These are phyloP conservation scores for Pythium brachiatum DNA, from an alignment of 352 stramenopile genomes.

Conservation along the genomic window DNA sequence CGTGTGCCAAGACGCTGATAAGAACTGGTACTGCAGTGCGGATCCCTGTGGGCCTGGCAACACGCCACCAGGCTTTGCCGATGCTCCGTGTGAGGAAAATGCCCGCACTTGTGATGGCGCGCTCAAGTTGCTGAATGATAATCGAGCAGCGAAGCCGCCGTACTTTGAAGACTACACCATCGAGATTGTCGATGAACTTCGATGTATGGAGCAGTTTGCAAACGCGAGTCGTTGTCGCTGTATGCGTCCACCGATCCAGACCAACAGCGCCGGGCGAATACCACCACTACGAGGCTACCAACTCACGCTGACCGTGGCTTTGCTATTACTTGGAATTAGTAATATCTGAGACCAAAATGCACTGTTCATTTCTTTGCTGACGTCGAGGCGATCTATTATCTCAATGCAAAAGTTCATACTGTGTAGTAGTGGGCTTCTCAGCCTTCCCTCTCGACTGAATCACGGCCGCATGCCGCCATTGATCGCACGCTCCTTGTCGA, in stretches of 20 bases:
- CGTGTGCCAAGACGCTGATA: slow-evolving; percentile 41
- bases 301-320: neutral
- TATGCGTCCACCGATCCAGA: slow-evolving; percentile 32
- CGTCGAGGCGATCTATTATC: too few species aligned
- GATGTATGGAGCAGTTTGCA: slow-evolving; percentile 34
- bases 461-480: slow-evolving; percentile 23
- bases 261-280: neutral
- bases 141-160: slow-evolving; percentile 68
- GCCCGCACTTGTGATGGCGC: slow-evolving; percentile 53
- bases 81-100: slow-evolving; percentile 52
- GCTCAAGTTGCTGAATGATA: slow-evolving; percentile 78
- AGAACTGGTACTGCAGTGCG: slow-evolving; percentile 57
- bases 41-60: slow-evolving; percentile 36
- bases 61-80: slow-evolving; percentile 55
- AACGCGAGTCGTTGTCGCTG: slow-evolving; percentile 46
- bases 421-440: too few species aligned
- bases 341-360: neutral
- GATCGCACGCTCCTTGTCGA: slow-evolving; percentile 49
- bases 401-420: neutral
- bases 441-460: neutral
- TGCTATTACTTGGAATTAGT: neutral
- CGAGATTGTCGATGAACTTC: slow-evolving; percentile 63
- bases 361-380: neutral
- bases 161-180: slow-evolving; percentile 67
- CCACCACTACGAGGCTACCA: neutral